phyloP scores from a whole-genome alignment of 1,139 yeast genomes.

The Yamadazyma siamensis region DNA sequence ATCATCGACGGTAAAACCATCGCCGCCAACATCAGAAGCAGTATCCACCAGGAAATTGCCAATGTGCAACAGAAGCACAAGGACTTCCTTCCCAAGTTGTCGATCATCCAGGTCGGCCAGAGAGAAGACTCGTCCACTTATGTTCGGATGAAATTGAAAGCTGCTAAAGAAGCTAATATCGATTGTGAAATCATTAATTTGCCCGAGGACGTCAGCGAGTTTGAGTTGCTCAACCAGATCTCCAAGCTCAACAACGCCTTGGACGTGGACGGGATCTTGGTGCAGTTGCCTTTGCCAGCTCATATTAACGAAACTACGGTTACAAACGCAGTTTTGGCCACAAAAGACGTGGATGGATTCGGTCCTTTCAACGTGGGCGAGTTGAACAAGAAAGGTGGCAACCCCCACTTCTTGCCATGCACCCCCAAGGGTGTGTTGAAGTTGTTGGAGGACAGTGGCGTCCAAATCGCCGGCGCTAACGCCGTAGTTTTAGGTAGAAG shows the following conservation, averaged over 20 bases:
- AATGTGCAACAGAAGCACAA: constrained; percentile 52
- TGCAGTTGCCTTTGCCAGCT: constrained; percentile 86
- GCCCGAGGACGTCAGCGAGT: constrained; percentile 58
- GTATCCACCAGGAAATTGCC: constrained; percentile 53
- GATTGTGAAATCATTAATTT: constrained; percentile 66
- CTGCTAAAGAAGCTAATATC: constrained; percentile 83
- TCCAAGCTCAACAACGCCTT: constrained; percentile 62
- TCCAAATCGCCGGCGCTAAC: constrained; percentile 65
- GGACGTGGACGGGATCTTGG: constrained; percentile 80
- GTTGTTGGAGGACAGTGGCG: constrained; percentile 61
- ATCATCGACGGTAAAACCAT: constrained; percentile 70
- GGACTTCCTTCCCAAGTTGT: constrained; percentile 70
- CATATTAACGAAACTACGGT: constrained; percentile 77
- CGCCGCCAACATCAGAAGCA: constrained; percentile 53
- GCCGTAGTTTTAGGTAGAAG: constrained; percentile 97
- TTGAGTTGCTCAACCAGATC: constrained; percentile 58
- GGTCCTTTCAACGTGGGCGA: constrained; percentile 91
- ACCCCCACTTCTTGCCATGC: constrained; percentile 86
- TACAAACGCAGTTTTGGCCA: constrained; percentile 71
- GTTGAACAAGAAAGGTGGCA: constrained; percentile 83
- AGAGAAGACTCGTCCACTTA: constrained; percentile 93
- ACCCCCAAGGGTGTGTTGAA: constrained; percentile 94
- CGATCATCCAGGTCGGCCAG: constrained; percentile 86
- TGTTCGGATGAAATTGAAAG: constrained; percentile 90
- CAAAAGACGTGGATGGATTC: constrained; percentile 95